Conservation (phyloP, 805 yeast species). For the Alloascoidea africana region DNA sequence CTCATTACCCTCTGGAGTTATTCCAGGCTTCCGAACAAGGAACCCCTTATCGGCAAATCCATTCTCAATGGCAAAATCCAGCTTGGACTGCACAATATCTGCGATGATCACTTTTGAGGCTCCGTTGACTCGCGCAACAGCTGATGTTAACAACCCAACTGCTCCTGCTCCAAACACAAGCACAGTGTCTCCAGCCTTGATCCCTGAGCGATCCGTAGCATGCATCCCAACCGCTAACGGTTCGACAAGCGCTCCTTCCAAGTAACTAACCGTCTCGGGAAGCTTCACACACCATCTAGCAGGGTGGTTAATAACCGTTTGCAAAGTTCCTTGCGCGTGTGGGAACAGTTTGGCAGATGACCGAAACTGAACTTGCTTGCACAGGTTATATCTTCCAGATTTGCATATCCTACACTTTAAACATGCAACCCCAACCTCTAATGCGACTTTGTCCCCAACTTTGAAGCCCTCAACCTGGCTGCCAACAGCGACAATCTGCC, state of each 20-base stretch:
- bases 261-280: constrained; percentile 55
- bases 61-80: constrained; percentile 16
- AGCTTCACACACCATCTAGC: constrained; percentile 42
- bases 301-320: constrained; percentile 63
- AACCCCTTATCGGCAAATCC: constrained; percentile 16
- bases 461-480: constrained; percentile 40
- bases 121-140: constrained; percentile 56
- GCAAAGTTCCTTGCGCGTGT: constrained; percentile 88
- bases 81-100: constrained; percentile 39
- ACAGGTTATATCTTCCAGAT: constrained; percentile 75
- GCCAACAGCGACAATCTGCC: constrained; percentile 55
- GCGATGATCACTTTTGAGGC: constrained; percentile 52
- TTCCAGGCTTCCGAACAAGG: constrained; percentile 11
- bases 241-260: constrained; percentile 72
- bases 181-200: constrained; percentile 47
- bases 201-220: constrained; percentile 43
- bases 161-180: constrained; percentile 80
- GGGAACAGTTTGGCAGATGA: constrained; percentile 50
- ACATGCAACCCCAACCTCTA: constrained; percentile 77
- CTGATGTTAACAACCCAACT: constrained; percentile 60
- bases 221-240: constrained; percentile 79
- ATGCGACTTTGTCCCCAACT: constrained; percentile 66
- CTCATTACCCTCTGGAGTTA: constrained; percentile 10
- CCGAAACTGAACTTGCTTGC: constrained; percentile 56
- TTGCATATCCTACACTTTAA: constrained; percentile 63